Evolutionary conservation across 1,284 basidiomycete genomes (phyloP).

Genomic region (Moesziomyces sp.): DNA sequence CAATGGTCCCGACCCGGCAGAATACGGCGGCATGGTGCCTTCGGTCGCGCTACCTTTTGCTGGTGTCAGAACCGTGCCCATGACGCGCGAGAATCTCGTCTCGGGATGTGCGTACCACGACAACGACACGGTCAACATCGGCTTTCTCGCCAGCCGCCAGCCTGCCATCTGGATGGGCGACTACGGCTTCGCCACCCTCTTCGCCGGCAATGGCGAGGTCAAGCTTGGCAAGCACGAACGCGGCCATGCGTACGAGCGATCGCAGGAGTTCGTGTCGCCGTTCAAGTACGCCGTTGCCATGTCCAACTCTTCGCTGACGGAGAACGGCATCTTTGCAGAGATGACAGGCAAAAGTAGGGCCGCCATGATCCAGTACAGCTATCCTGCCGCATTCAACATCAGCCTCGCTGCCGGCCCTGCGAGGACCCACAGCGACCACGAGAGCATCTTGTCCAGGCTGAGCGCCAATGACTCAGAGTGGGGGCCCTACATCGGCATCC

Average conservation of each 20-base stretch:
- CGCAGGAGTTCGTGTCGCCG: constrained; percentile 75
- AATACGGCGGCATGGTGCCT: constrained; percentile 52
- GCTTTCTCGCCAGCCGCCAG: constrained; percentile 43
- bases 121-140: constrained; percentile 43
- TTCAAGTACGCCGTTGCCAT: constrained; percentile 78
- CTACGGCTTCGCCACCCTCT: constrained; percentile 68
- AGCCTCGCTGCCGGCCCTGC: neutral
- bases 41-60: constrained; percentile 42
- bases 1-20: constrained; percentile 46
- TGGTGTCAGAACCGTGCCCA: constrained; percentile 30
- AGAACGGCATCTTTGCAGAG: constrained; percentile 69
- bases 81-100: constrained; percentile 43
- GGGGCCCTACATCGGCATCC: constrained; percentile 76
- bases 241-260: constrained; percentile 74
- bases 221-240: constrained; percentile 74
- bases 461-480: neutral
- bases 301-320: constrained; percentile 72
- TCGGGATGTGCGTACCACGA: constrained; percentile 46
- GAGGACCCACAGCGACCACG: neutral
- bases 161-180: constrained; percentile 89
- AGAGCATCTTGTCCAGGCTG: neutral
- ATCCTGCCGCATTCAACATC: constrained; percentile 2
- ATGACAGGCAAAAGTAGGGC: constrained; percentile 82
- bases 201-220: constrained; percentile 62
- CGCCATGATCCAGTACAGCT: constrained; percentile 75